Percentiles rank a stretch among this genome's conserved stretches.
Evolutionary conservation across 2,329 filamentous ascomycete genomes (phyloP).

Genomic region (Scleromitrula shiraiana): DNA sequence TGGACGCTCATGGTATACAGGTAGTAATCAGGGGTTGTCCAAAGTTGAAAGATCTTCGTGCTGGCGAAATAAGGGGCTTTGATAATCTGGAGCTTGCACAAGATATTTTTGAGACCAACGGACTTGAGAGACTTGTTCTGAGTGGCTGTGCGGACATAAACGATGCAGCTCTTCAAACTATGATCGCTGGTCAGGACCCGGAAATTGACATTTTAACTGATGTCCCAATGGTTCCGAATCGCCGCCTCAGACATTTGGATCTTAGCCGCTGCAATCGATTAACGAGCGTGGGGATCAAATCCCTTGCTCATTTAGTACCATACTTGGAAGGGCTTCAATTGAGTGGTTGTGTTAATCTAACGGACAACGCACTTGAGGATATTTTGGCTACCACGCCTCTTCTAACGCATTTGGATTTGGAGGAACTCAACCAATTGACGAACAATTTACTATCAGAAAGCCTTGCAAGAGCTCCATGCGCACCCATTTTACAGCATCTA

Average conservation of each 20-base stretch:
- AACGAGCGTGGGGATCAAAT: constrained; percentile 63
- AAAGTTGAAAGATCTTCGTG: constrained; percentile 69
- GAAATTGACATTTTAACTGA: constrained; percentile 76
- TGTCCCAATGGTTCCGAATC: constrained; percentile 64
- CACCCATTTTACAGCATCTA: constrained; percentile 63
- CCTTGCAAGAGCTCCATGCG: constrained; percentile 70
- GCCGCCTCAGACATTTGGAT: constrained; percentile 77
- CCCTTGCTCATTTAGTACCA: constrained; percentile 67
- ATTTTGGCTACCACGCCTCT: constrained; percentile 68
- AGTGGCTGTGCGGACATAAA: constrained; percentile 72
- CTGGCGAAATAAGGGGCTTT: constrained; percentile 74
- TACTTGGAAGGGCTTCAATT: constrained; percentile 76
- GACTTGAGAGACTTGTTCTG: constrained; percentile 72
- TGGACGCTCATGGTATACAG: constrained; percentile 69
- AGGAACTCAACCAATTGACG: constrained; percentile 72
- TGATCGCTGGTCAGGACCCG: constrained; percentile 69
- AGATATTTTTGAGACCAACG: constrained; percentile 71
- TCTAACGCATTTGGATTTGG: constrained; percentile 81
- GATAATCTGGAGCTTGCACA: constrained; percentile 64
- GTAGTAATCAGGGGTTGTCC: constrained; percentile 66
- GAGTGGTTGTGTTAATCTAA: constrained; percentile 66
- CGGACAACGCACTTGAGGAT: constrained; percentile 62
- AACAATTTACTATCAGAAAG: constrained; percentile 65
- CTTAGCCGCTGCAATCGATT: constrained; percentile 70
- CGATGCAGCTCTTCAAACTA: constrained; percentile 63